These are phyloP conservation scores for Sphaceloma murrayae DNA, from an alignment of 2,329 filamentous ascomycete genomes.

Conservation along the genomic window DNA sequence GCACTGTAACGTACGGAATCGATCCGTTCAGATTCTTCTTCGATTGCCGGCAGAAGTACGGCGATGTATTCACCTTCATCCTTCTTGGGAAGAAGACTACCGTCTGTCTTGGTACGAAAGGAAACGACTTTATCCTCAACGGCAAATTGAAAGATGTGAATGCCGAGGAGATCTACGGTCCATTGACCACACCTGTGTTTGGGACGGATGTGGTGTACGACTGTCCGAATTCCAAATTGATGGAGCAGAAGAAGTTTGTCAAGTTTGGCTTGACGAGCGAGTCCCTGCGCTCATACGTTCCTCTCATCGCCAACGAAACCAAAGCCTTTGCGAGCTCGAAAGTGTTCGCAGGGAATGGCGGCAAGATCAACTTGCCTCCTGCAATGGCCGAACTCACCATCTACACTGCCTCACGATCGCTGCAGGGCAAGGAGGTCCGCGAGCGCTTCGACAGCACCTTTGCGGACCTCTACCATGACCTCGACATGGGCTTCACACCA, in stretches of 20 bases:
- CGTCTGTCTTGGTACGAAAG: slow-evolving; percentile 68
- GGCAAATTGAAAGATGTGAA: slow-evolving; percentile 83
- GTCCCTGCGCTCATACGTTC: slow-evolving; percentile 66
- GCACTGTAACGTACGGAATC: slow-evolving; percentile 88
- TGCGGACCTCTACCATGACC: slow-evolving; percentile 73
- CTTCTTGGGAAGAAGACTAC: slow-evolving; percentile 84
- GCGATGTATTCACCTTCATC: slow-evolving; percentile 82
- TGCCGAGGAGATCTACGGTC: slow-evolving; percentile 81
- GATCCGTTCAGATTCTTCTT: slow-evolving; percentile 84
- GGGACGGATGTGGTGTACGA: slow-evolving; percentile 83
- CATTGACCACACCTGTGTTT: slow-evolving; percentile 62
- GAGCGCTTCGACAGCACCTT: slow-evolving; percentile 70
- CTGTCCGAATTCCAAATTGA: slow-evolving; percentile 81
- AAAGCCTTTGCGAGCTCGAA: slow-evolving; percentile 54
- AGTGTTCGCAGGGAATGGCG: slow-evolving; percentile 56
- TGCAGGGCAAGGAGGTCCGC: slow-evolving; percentile 77
- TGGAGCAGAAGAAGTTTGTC: slow-evolving; percentile 96
- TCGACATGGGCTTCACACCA: slow-evolving; percentile 81
- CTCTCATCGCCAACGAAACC: slow-evolving; percentile 67
- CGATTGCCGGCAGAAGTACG: slow-evolving; percentile 65
- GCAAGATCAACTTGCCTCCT: slow-evolving; percentile 61
- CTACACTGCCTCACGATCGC: slow-evolving; percentile 75
- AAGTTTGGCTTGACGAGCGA: slow-evolving; percentile 69
- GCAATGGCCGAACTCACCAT: slow-evolving; percentile 80
- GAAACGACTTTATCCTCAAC: slow-evolving; percentile 87